Conservation (phyloP, 768 basidiomycete genomes). For the Boletus tomentosulus region DNA sequence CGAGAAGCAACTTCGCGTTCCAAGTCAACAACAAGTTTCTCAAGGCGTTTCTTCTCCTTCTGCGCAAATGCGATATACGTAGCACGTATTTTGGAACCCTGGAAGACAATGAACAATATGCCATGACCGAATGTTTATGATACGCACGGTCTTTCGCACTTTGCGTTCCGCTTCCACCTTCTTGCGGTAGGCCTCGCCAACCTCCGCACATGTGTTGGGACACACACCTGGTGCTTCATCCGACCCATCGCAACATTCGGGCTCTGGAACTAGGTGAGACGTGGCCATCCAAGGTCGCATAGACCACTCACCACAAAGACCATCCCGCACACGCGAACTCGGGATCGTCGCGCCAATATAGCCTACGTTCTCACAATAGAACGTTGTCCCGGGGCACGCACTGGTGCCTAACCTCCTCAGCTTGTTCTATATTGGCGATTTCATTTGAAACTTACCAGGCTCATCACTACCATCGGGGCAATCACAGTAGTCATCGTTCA, state of each 20-base stretch:
- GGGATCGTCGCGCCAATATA: constrained; percentile 80
- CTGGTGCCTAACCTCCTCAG: constrained; percentile 58
- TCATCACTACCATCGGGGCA: constrained; percentile 95
- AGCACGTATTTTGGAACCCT: constrained; percentile 91
- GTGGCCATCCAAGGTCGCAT: background rate
- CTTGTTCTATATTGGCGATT: constrained; percentile 5
- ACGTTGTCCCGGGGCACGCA: constrained; percentile 70
- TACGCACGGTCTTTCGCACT: constrained; percentile 70
- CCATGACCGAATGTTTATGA: background rate
- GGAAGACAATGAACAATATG: background rate
- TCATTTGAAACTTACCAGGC: constrained; percentile 52
- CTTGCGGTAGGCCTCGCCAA: constrained; percentile 67
- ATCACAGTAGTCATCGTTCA: constrained; percentile 96
- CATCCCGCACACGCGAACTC: constrained; percentile 84
- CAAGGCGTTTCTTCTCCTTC: constrained; percentile 84
- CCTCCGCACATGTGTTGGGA: constrained; percentile 67
- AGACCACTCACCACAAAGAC: constrained; percentile 74
- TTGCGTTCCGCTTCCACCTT: constrained; percentile 71
- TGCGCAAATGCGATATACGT: constrained; percentile 84
- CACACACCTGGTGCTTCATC: constrained; percentile 86
- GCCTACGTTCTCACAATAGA: constrained; percentile 85
- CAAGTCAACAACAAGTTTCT: constrained; percentile 53
- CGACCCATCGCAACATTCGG: constrained; percentile 92
- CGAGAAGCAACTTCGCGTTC: constrained; percentile 55
- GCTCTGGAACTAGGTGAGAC: constrained; percentile 49